phyloP scores from a whole-genome alignment of 768 basidiomycete species.

The Tricholoma terreum region DNA sequence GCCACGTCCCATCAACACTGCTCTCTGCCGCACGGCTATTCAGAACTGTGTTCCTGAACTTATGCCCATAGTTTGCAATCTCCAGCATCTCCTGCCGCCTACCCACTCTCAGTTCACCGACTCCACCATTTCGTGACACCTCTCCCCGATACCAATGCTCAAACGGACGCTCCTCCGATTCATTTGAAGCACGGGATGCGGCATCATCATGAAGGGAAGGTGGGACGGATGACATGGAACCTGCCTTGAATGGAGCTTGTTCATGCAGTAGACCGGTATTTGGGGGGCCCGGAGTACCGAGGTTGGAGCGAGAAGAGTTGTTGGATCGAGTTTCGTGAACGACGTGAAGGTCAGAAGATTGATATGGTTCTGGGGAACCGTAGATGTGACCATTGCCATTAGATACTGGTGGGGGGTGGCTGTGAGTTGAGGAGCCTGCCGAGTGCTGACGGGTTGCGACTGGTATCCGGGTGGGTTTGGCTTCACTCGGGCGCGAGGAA shows the following conservation, averaged over 20 bases:
- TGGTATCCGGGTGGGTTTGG: conserved; percentile 52
- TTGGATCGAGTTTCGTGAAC: conserved; percentile 25
- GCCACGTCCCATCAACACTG: conserved; percentile 20
- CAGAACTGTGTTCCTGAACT: conserved; percentile 34
- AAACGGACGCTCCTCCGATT: conserved; percentile 80
- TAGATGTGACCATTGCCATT: conserved; percentile 19
- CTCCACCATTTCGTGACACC: conserved; percentile 83
- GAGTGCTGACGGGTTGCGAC: conserved; percentile 36
- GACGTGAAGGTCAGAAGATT: conserved; percentile 23
- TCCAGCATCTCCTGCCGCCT: conserved; percentile 81
- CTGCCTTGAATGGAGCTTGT: conserved; percentile 54
- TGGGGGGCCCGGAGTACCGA: conserved; percentile 34
- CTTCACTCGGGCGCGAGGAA: conserved; percentile 43
- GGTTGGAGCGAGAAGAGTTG: conserved; percentile 28
- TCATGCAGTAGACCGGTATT: conserved; percentile 58
- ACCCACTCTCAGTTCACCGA: conserved; percentile 77
- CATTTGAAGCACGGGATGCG: conserved; percentile 56
- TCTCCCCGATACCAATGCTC: conserved; percentile 93
- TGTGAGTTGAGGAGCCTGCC: conserved; percentile 18
- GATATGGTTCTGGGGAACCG: conserved; percentile 15
- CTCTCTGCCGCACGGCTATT: conserved; percentile 18
- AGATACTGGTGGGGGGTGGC: conserved; percentile 14
- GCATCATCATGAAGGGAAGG: conserved; percentile 35
- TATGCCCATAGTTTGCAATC: conserved; percentile 82
- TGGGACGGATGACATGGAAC: conserved; percentile 43